phyloP scores from a whole-genome alignment of 2,329 filamentous ascomycete species.

The Nemania serpens region DNA sequence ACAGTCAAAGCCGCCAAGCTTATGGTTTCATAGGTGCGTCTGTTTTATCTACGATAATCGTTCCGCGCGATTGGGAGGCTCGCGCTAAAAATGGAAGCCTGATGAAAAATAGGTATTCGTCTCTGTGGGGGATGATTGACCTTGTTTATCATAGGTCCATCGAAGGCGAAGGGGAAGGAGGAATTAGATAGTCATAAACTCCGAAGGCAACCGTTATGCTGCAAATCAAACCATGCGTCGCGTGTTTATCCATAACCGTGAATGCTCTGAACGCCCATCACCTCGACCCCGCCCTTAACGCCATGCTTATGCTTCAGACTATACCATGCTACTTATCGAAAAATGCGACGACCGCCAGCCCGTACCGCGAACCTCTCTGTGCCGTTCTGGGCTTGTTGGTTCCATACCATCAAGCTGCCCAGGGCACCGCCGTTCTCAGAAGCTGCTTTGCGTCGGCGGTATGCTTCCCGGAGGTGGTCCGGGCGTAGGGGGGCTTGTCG shows the following conservation, averaged over 20 bases:
- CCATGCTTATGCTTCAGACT: constrained; percentile 5
- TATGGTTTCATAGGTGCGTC: background rate
- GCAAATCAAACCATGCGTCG: background rate
- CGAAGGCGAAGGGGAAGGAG: background rate
- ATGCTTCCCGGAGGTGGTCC: constrained; percentile 75
- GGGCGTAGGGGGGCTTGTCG: constrained; percentile 67
- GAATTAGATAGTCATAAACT: constrained; percentile 8
- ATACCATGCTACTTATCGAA: constrained; percentile 47
- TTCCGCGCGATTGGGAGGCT: no score
- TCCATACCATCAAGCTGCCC: constrained; percentile 64
- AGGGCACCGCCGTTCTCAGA: constrained; percentile 64
- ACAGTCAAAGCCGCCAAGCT: background rate
- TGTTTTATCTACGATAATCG: no score
- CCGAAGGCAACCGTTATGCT: background rate
- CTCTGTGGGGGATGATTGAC: background rate
- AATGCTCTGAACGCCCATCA: background rate
- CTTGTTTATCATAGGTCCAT: background rate
- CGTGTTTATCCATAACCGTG: background rate
- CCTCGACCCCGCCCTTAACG: constrained; percentile 12
- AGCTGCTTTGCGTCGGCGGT: constrained; percentile 67
- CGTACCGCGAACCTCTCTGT: constrained; percentile 62
- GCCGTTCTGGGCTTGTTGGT: constrained; percentile 63
- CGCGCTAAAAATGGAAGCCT: background rate
- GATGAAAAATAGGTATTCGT: background rate
- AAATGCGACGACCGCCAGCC: constrained; percentile 57